Conservation (phyloP, 306 rosid species). For the Ammopiptanthus mongolicus region DNA sequence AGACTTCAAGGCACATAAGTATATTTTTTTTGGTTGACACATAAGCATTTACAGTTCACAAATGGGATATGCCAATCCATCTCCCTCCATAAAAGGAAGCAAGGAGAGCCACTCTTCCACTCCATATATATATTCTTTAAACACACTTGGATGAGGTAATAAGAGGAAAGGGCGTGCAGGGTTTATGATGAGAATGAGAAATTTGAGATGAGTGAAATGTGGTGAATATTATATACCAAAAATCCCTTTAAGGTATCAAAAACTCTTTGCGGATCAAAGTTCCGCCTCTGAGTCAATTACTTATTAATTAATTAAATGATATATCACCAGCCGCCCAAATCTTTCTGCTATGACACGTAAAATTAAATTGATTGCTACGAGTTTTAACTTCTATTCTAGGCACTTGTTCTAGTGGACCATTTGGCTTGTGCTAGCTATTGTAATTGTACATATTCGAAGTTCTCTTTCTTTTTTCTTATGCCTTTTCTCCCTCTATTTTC, state of each 20-base stretch:
- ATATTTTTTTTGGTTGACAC: too few species aligned
- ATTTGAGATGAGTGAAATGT: neutral
- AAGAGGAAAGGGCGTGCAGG: neutral
- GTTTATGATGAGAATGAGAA: neutral
- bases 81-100: neutral
- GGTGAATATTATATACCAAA: neutral
- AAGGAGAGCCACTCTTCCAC: neutral
- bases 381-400: neutral
- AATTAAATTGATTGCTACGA: neutral
- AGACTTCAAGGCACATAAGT: neutral
- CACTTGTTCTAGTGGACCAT: neutral
- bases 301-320: neutral
- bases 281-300: neutral
- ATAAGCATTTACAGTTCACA: neutral
- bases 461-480: neutral
- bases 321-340: slow-evolving; percentile 18
- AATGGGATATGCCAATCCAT: neutral
- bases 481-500: neutral
- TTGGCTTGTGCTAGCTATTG: neutral
- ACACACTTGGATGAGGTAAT: neutral
- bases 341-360: slow-evolving; percentile 2
- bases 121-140: neutral
- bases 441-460: neutral
- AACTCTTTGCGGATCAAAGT: neutral
- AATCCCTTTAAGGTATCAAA: neutral